Percentiles rank a stretch among this genome's conserved stretches.
Evolutionary conservation across 73 alveolate species (phyloP).

Genomic region (Symbiodinium natans): DNA sequence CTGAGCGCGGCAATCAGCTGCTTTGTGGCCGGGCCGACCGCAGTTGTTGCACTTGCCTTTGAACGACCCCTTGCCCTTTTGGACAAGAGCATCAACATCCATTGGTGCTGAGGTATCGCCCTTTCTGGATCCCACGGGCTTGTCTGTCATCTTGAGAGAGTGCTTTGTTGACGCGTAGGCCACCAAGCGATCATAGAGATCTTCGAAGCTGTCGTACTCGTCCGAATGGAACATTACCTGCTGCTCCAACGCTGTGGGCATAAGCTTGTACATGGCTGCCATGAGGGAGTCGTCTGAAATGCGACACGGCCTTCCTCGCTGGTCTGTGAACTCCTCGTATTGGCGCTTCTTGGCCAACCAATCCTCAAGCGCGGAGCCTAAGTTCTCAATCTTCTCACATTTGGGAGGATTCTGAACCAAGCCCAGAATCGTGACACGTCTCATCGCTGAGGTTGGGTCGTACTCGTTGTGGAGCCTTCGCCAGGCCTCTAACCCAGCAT

Average conservation of each 20-base stretch:
- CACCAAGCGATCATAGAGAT: conserved; percentile 7
- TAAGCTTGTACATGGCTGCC: conserved; percentile 33
- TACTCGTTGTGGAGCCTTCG: conserved; percentile 34
- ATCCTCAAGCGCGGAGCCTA: conserved; percentile 24
- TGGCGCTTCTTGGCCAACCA: conserved; percentile 64
- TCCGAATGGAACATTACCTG: conserved; percentile 25
- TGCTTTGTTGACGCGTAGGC: conserved; percentile 35
- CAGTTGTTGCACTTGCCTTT: conserved; percentile 15
- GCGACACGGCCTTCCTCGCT: conserved; percentile 1
- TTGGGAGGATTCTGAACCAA: conserved; percentile 42
- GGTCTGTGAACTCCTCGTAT: conserved; percentile 74
- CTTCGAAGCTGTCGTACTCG: conserved; percentile 24
- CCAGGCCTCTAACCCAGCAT: conserved; percentile 39
- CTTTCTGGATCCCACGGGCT: background rate
- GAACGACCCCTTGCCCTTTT: background rate
- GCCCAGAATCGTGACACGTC: conserved; percentile 40
- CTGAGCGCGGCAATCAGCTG: conserved; percentile 16
- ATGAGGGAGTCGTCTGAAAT: conserved; percentile 34
- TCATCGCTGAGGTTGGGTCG: conserved; percentile 45
- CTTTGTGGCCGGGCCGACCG: background rate
- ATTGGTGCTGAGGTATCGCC: background rate
- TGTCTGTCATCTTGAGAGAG: background rate
- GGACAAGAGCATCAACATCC: background rate
- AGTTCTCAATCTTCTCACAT: conserved; percentile 19
- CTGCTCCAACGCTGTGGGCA: conserved; percentile 17